Conservation (phyloP, 2,329 filamentous ascomycete species). For the Thelonectria blattea region DNA sequence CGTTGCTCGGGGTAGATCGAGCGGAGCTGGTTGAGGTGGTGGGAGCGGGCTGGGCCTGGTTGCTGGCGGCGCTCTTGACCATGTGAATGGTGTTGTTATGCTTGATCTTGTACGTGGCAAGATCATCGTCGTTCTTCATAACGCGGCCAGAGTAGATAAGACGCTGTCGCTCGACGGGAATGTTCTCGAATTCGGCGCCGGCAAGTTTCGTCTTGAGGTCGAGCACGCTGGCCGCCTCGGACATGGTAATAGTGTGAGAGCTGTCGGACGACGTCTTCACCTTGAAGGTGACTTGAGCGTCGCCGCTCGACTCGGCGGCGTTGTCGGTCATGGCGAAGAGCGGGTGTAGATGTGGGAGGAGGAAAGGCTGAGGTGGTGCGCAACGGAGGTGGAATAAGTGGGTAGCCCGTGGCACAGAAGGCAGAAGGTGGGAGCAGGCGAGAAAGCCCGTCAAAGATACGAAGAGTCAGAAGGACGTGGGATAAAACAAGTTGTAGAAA, state of each 20-base stretch:
- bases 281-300: slow-evolving; percentile 89
- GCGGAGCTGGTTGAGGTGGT: slow-evolving; percentile 50
- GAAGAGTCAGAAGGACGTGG: slow-evolving; percentile 2
- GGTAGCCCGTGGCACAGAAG: neutral
- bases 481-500: neutral
- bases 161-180: slow-evolving; percentile 86
- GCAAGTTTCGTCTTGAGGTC: slow-evolving; percentile 92
- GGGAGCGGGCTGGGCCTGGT: slow-evolving; percentile 57
- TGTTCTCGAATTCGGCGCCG: slow-evolving; percentile 80
- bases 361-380: slow-evolving; percentile 18
- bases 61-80: slow-evolving; percentile 95
- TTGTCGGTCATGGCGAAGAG: slow-evolving; percentile 67
- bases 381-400: slow-evolving; percentile 1
- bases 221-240: slow-evolving; percentile 75
- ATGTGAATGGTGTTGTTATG: slow-evolving; percentile 94
- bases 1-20: slow-evolving; percentile 43
- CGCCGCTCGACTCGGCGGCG: slow-evolving; percentile 62
- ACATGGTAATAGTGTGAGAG: slow-evolving; percentile 82
- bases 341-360: slow-evolving; percentile 9
- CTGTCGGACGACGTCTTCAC: slow-evolving; percentile 95
- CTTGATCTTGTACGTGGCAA: slow-evolving; percentile 93
- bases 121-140: slow-evolving; percentile 89
- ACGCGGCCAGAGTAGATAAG: slow-evolving; percentile 98
- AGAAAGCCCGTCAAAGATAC: slow-evolving; percentile 6
- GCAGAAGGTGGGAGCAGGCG: neutral